Evolutionary conservation across 805 yeast species (phyloP).

Genomic region (Candida stauntonica): DNA sequence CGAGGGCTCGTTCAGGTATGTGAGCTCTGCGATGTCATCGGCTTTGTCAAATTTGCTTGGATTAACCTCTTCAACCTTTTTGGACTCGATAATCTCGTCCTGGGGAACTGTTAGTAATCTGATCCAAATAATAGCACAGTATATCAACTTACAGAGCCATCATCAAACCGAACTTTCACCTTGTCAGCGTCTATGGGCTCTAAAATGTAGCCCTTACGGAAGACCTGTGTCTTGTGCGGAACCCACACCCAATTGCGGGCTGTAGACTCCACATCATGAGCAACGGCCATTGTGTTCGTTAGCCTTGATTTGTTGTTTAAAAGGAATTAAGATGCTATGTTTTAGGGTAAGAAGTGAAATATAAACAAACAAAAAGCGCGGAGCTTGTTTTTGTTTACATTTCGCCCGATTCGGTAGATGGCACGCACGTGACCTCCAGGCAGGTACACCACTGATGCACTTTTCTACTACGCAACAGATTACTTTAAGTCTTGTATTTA

Average conservation of each 20-base stretch:
- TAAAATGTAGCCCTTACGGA: constrained; percentile 55
- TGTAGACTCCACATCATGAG: constrained; percentile 11
- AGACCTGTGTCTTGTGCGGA: constrained; percentile 52
- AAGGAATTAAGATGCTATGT: too few relatives aligned
- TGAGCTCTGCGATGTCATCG: constrained; percentile 92
- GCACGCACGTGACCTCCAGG: constrained; percentile 4
- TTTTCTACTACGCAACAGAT: too few relatives aligned
- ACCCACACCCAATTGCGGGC: constrained; percentile 67
- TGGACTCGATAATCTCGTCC: constrained; percentile 38
- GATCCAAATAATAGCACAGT: not conserved
- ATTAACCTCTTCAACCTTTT: constrained; percentile 61
- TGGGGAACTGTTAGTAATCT: constrained; percentile 8
- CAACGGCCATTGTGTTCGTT: not conserved
- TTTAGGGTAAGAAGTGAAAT: constrained; percentile 1
- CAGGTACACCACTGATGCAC: too few relatives aligned
- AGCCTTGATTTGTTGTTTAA: not conserved
- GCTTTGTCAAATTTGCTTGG: constrained; percentile 89
- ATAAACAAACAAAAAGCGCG: constrained; percentile 9
- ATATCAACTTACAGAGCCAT: constrained; percentile 30
- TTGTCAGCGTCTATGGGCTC: constrained; percentile 35
- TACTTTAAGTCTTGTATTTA: too few relatives aligned
- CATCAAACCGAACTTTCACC: constrained; percentile 37
- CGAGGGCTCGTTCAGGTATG: constrained; percentile 91
- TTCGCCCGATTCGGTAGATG: constrained; percentile 11
- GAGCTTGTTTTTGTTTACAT: constrained; percentile 12